Percentiles rank a stretch among this genome's conserved stretches.
Conservation (phyloP, 2,329 filamentous ascomycete genomes). For the Ophiostoma angusticollis region DNA sequence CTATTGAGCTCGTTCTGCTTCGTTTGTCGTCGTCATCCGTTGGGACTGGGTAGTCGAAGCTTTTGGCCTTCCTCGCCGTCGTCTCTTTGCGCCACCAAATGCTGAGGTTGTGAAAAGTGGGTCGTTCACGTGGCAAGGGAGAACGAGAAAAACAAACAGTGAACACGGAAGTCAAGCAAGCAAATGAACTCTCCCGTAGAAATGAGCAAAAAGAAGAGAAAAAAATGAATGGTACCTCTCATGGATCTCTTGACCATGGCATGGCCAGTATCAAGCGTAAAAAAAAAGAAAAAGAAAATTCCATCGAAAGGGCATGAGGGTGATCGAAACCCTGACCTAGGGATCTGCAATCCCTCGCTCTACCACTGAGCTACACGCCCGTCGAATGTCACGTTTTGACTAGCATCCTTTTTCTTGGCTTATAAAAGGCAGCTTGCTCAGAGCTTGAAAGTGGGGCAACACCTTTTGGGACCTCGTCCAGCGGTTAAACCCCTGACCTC, state of each 20-base stretch:
- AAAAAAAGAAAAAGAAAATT: slow-evolving; percentile 3
- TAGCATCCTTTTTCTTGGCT: background rate
- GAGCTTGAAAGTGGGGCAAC: no score
- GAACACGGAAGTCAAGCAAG: background rate
- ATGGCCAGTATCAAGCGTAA: no score
- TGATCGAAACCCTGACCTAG: slow-evolving; percentile 12
- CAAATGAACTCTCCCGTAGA: background rate
- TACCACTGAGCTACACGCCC: slow-evolving; percentile 12
- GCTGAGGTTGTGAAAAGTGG: slow-evolving; percentile 1
- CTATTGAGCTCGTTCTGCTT: background rate
- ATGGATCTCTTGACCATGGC: no score
- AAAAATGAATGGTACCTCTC: no score
- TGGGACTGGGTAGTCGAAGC: no score
- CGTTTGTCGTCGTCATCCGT: background rate
- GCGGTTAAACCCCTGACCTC: no score
- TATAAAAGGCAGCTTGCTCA: no score
- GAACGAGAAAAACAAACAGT: background rate
- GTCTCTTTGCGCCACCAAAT: background rate
- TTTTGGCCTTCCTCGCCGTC: background rate
- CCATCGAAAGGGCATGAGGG: slow-evolving; percentile 9
- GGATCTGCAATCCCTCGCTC: slow-evolving; percentile 13
- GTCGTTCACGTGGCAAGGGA: background rate
- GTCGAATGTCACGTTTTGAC: slow-evolving; percentile 1
- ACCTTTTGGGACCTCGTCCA: no score
- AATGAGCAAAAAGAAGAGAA: background rate